Conservation (phyloP, 805 yeast genomes). For the Debaryomyces hansenii region DNA sequence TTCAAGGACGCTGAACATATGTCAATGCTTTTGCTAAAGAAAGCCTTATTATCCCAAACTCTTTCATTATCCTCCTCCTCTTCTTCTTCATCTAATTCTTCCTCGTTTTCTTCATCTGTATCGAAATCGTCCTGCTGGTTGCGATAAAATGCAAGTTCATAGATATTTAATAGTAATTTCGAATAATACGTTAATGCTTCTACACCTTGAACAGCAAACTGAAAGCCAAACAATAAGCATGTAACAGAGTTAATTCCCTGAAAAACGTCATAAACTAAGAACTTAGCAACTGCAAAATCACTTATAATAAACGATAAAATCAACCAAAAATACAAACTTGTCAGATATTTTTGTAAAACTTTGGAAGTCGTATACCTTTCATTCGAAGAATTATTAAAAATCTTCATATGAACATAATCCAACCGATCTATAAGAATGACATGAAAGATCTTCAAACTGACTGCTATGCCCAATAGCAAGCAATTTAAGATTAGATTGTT, state of each 20-base stretch:
- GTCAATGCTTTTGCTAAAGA: conserved; percentile 58
- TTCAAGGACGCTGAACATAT: conserved; percentile 46
- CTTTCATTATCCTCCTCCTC: conserved; percentile 51
- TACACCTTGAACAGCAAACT: conserved; percentile 63
- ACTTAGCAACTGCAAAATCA: conserved; percentile 54
- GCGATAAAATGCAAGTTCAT: conserved; percentile 54
- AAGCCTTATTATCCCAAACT: conserved; percentile 70
- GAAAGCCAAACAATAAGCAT: conserved; percentile 71
- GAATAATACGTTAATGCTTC: conserved; percentile 48
- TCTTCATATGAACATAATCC: conserved; percentile 34
- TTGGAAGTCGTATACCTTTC: conserved; percentile 11
- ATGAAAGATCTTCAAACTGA: conserved; percentile 64
- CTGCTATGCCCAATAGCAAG: conserved; percentile 33
- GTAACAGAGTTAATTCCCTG: conserved; percentile 52
- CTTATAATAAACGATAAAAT: conserved; percentile 42
- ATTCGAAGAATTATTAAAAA: conserved; percentile 23
- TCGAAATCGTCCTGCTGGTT: conserved; percentile 22
- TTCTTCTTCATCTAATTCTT: conserved; percentile 2
- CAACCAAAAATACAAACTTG: conserved; percentile 46
- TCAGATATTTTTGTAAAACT: conserved; percentile 32
- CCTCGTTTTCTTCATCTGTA: conserved; percentile 5
- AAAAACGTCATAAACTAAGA: conserved; percentile 57
- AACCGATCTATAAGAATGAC: conserved; percentile 64
- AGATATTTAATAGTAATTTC: conserved; percentile 50
- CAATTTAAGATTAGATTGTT: conserved; percentile 56